Conservation (phyloP, 1,139 yeast genomes). For the Geotrichum carabidarum region DNA sequence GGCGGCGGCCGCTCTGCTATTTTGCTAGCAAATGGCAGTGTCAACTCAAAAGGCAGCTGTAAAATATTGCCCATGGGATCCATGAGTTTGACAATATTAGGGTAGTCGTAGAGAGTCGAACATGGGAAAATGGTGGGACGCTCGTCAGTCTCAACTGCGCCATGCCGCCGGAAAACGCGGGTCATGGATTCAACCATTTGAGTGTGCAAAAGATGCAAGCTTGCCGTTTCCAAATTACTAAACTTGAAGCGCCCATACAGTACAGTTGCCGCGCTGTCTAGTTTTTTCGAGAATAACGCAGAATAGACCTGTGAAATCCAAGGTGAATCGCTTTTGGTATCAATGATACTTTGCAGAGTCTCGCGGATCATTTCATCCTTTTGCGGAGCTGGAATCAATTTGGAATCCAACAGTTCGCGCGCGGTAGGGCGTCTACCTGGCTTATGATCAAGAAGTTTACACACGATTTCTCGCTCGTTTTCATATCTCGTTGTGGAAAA, state of each 20-base stretch:
- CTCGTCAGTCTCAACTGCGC: constrained; percentile 68
- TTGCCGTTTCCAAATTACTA: constrained; percentile 10
- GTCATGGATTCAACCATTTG: constrained; percentile 52
- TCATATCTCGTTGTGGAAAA: constrained; percentile 50
- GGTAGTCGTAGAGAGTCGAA: constrained; percentile 62
- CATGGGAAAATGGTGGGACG: constrained; percentile 71
- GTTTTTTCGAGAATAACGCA: constrained; percentile 76
- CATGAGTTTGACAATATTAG: constrained; percentile 67
- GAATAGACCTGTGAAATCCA: constrained; percentile 92
- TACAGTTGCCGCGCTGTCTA: constrained; percentile 73
- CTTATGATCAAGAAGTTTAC: constrained; percentile 65
- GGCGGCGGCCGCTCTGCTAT: constrained; percentile 49
- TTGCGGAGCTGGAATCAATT: constrained; percentile 78
- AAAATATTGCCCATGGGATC: constrained; percentile 83
- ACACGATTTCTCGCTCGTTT: constrained; percentile 62
- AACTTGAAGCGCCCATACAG: constrained; percentile 51
- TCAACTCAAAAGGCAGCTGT: constrained; percentile 82
- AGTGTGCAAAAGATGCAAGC: constrained; percentile 33
- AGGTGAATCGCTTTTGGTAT: constrained; percentile 70
- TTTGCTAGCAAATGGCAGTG: constrained; percentile 81
- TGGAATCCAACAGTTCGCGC: constrained; percentile 64
- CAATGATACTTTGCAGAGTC: constrained; percentile 76
- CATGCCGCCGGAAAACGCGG: constrained; percentile 67
- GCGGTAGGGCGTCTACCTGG: constrained; percentile 81
- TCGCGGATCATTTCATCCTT: constrained; percentile 87